These are phyloP conservation scores for Globisporangium megalacanthum DNA, from an alignment of 352 stramenopile genomes.

Conservation along the genomic window DNA sequence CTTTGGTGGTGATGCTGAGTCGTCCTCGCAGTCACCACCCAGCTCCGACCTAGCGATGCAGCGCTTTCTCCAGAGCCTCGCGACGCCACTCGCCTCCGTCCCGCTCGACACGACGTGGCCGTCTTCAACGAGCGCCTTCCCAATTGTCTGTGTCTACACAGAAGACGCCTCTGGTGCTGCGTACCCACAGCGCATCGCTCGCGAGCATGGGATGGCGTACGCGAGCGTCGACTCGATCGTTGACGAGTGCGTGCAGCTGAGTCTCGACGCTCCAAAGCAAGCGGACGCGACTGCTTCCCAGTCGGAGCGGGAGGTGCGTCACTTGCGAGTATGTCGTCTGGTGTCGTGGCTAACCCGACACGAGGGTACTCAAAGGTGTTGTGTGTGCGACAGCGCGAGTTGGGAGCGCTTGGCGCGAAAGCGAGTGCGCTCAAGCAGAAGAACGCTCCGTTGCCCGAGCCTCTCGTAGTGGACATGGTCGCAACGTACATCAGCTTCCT, in stretches of 20 bases:
- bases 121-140: slow-evolving; percentile 1
- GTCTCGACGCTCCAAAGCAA: slow-evolving; percentile 47
- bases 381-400: slow-evolving; percentile 27
- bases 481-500: slow-evolving; percentile 20
- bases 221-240: slow-evolving; percentile 35
- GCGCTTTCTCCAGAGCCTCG: slow-evolving; percentile 2
- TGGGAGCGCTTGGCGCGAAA: slow-evolving; percentile 47
- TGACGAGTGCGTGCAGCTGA: slow-evolving; percentile 48
- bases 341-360: no score
- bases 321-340: no score
- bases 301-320: slow-evolving; percentile 39
- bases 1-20: neutral
- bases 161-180: slow-evolving; percentile 19
- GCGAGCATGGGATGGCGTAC: slow-evolving; percentile 30
- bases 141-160: slow-evolving; percentile 24
- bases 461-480: slow-evolving; percentile 47
- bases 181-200: slow-evolving; percentile 22
- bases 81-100: neutral
- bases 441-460: slow-evolving; percentile 32
- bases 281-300: slow-evolving; percentile 21
- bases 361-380: neutral
- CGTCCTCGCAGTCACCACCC: neutral
- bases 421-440: slow-evolving; percentile 38
- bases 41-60: neutral
- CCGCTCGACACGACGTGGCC: slow-evolving; percentile 14